These are phyloP conservation scores for Citrullus colocynthis DNA, from an alignment of 306 rosid species.

Conservation along the genomic window DNA sequence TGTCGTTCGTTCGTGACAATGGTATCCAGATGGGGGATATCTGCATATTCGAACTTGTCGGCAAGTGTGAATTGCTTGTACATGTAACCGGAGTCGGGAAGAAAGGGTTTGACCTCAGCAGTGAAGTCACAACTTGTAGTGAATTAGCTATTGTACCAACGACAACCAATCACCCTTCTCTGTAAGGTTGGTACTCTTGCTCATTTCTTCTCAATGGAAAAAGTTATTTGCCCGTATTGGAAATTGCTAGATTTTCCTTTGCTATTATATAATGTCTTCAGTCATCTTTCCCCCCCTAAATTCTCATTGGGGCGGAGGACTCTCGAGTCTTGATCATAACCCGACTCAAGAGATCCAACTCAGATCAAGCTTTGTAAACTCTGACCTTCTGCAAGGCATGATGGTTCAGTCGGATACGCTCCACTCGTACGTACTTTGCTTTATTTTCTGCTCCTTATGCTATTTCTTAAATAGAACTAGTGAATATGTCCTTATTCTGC, in stretches of 20 bases:
- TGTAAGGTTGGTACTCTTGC: not conserved
- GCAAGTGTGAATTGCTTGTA: conserved; percentile 52
- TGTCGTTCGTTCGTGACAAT: conserved; percentile 85
- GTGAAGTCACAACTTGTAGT: conserved; percentile 18
- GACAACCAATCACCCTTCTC: conserved; percentile 22
- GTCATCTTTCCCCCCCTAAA: not conserved
- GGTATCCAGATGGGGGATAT: conserved; percentile 65
- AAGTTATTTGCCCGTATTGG: not conserved
- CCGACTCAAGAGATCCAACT: not conserved
- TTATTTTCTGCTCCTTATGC: not conserved
- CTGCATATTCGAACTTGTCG: conserved; percentile 74
- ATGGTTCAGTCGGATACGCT: not conserved
- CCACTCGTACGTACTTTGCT: not conserved
- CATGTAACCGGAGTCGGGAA: conserved; percentile 56
- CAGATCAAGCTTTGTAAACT: not conserved
- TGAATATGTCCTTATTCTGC: not conserved
- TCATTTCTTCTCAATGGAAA: not conserved
- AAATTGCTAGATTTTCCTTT: not conserved
- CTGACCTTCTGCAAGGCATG: not conserved
- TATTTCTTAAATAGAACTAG: not conserved
- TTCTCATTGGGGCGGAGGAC: not conserved
- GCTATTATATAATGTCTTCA: not conserved
- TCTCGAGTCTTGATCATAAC: not conserved
- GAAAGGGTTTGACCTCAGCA: conserved; percentile 43
- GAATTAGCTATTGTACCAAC: conserved; percentile 32